phyloP scores from a whole-genome alignment of 306 rosid genomes.

The Gillenia trifoliata region DNA sequence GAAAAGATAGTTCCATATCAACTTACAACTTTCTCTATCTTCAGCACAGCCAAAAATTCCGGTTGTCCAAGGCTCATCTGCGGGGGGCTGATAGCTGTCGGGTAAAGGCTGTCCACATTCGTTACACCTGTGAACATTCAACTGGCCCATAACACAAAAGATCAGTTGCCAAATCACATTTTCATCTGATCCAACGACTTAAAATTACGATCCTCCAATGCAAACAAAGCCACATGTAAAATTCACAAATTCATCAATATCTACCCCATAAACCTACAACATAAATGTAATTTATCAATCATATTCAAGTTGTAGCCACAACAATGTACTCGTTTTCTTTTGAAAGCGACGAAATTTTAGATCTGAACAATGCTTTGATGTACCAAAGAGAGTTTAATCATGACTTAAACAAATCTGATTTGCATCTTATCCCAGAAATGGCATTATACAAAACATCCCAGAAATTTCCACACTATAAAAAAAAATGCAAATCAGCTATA shows the following conservation, averaged over 20 bases:
- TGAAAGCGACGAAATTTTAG: background rate
- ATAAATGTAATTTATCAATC: background rate
- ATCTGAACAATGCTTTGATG: background rate
- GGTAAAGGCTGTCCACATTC: constrained; percentile 95
- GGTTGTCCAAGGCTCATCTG: no score
- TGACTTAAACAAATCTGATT: background rate
- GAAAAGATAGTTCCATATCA: constrained; percentile 15
- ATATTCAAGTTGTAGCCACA: background rate
- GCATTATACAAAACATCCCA: background rate
- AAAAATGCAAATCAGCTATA: no score
- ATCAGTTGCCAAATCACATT: constrained; percentile 5
- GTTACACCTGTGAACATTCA: constrained; percentile 66
- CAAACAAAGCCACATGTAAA: background rate
- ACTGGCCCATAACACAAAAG: constrained; percentile 34
- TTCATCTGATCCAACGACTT: background rate
- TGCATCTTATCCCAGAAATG: background rate
- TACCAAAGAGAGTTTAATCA: no score
- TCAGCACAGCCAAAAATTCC: constrained; percentile 81
- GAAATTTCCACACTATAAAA: no score
- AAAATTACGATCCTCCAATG: background rate
- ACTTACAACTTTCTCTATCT: constrained; percentile 92
- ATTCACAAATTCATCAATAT: background rate
- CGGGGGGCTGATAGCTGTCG: constrained; percentile 89
- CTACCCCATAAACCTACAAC: background rate
- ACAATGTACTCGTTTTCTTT: background rate